Evolutionary conservation across 2,329 filamentous ascomycete genomes (phyloP).

Genomic region (Escovopsis sp.): DNA sequence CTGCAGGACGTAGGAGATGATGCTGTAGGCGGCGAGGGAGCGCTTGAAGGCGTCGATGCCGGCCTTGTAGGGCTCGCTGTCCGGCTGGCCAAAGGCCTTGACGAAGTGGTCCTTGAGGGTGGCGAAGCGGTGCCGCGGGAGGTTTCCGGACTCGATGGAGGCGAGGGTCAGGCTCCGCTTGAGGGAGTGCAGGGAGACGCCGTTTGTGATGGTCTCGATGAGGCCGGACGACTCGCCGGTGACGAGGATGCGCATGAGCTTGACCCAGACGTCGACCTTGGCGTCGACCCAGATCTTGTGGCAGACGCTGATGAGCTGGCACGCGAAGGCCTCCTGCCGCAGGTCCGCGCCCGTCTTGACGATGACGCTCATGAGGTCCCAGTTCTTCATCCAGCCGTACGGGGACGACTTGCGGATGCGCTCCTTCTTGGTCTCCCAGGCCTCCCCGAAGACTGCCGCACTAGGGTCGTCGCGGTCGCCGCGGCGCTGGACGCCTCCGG

Average conservation of each 20-base stretch:
- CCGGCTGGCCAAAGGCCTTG: conserved; percentile 60
- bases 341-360: conserved; percentile 76
- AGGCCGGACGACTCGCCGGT: conserved; percentile 74
- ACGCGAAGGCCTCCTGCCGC: conserved; percentile 74
- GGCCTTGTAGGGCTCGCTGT: conserved; percentile 52
- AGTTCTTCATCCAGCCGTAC: conserved; percentile 82
- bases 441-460: conserved; percentile 74
- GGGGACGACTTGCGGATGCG: conserved; percentile 71
- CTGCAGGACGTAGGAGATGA: conserved; percentile 71
- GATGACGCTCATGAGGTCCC: conserved; percentile 76
- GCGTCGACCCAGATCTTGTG: conserved; percentile 70
- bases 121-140: conserved; percentile 61
- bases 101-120: conserved; percentile 70
- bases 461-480: conserved; percentile 76
- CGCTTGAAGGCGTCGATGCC: conserved; percentile 68
- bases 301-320: conserved; percentile 70
- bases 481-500: conserved; percentile 64
- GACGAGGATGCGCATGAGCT: conserved; percentile 74
- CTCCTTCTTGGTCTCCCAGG: conserved; percentile 73
- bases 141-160: conserved; percentile 56
- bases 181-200: conserved; percentile 72
- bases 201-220: conserved; percentile 79
- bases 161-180: conserved; percentile 70
- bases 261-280: conserved; percentile 68
- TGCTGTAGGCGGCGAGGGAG: conserved; percentile 72